phyloP scores from a whole-genome alignment of 1,284 basidiomycete species.

The Ceratobasidium sp. region DNA sequence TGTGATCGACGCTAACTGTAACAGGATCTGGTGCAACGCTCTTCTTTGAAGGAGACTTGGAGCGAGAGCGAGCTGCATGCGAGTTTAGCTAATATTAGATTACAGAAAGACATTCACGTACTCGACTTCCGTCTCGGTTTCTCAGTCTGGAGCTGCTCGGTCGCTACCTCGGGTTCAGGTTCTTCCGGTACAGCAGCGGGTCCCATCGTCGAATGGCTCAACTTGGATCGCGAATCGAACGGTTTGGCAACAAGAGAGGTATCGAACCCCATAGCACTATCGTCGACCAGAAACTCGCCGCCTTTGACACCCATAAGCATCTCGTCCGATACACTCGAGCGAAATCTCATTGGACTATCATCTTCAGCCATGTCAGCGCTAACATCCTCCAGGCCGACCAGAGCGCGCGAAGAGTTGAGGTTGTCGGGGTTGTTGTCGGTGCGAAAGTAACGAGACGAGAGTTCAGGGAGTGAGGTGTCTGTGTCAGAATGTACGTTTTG shows the following conservation, averaged over 20 bases:
- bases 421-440: slow-evolving; percentile 9
- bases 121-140: slow-evolving; percentile 42
- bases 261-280: slow-evolving; percentile 41
- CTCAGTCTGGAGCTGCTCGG: slow-evolving; percentile 16
- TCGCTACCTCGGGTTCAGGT: background rate
- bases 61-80: slow-evolving; percentile 36
- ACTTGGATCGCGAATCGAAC: slow-evolving; percentile 22
- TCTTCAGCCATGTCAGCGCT: slow-evolving; percentile 32
- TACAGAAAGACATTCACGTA: background rate
- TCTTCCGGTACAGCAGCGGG: slow-evolving; percentile 14
- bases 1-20: background rate
- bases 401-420: slow-evolving; percentile 31
- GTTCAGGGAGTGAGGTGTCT: slow-evolving; percentile 18
- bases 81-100: background rate
- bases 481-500: background rate
- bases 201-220: slow-evolving; percentile 22
- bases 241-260: slow-evolving; percentile 23
- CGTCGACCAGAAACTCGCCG: slow-evolving; percentile 41
- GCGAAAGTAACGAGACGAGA: slow-evolving; percentile 29
- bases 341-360: slow-evolving; percentile 32
- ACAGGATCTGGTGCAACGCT: background rate
- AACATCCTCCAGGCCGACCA: slow-evolving; percentile 34
- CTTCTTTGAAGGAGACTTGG: slow-evolving; percentile 40
- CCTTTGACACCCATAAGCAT: slow-evolving; percentile 43
- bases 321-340: slow-evolving; percentile 32